Percentiles rank a stretch among this genome's conserved stretches.
These are phyloP conservation scores for Elsinoe batatas DNA, from an alignment of 2,329 filamentous ascomycete species.

Conservation along the genomic window DNA sequence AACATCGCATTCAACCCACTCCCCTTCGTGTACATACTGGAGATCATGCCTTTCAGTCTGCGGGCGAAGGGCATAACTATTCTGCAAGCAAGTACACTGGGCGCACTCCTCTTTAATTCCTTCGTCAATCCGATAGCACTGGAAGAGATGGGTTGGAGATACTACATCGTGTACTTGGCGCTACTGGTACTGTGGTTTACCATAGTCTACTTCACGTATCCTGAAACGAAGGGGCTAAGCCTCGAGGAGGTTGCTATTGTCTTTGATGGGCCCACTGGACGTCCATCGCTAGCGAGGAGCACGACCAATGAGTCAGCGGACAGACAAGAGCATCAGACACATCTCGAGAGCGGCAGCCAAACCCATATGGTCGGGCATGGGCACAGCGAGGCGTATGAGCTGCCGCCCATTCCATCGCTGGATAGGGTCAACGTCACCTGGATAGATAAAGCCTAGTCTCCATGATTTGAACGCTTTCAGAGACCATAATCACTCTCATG, in stretches of 20 bases:
- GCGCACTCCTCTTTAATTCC: conserved; percentile 24
- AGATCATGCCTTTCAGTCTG: conserved; percentile 22
- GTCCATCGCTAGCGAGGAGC: background rate
- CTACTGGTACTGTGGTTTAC: conserved; percentile 21
- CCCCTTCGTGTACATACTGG: conserved; percentile 22
- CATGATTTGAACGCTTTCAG: background rate
- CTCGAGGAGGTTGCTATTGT: conserved; percentile 38
- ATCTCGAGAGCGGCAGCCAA: background rate
- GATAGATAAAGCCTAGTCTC: background rate
- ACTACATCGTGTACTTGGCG: conserved; percentile 26
- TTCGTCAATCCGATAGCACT: conserved; percentile 33
- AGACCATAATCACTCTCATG: background rate
- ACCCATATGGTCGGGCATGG: background rate
- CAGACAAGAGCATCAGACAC: background rate
- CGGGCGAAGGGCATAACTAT: conserved; percentile 16
- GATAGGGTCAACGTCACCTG: background rate
- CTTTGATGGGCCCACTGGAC: conserved; percentile 26
- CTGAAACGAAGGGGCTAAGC: conserved; percentile 22
- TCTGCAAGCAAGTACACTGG: conserved; percentile 2
- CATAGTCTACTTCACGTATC: conserved; percentile 25
- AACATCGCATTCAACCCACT: conserved; percentile 28
- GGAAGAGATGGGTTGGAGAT: conserved; percentile 24
- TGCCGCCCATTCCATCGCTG: background rate
- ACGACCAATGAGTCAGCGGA: background rate
- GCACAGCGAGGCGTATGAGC: background rate